These are phyloP conservation scores for Aspergillus sp. DNA, from an alignment of 2,329 filamentous ascomycete genomes.

Conservation along the genomic window DNA sequence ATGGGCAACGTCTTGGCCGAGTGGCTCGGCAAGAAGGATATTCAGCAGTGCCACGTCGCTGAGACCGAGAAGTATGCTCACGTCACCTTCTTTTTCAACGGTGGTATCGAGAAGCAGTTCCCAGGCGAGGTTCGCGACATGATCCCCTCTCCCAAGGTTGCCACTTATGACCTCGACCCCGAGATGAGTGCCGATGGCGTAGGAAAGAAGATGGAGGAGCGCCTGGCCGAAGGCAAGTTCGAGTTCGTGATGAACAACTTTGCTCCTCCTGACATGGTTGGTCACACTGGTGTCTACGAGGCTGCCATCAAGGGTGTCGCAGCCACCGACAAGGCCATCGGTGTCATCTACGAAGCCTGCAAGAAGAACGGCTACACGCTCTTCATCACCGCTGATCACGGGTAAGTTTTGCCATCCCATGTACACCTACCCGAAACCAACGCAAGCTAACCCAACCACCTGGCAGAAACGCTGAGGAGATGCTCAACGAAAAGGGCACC, in stretches of 20 bases:
- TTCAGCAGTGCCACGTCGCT: slow-evolving; percentile 93
- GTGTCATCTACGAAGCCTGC: slow-evolving; percentile 87
- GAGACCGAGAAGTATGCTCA: slow-evolving; percentile 99
- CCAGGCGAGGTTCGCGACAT: slow-evolving; percentile 88
- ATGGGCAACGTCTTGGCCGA: slow-evolving; percentile 99
- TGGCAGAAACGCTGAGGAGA: slow-evolving; percentile 86
- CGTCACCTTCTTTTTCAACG: slow-evolving; percentile 99
- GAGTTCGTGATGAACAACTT: slow-evolving; percentile 99
- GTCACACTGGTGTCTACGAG: slow-evolving; percentile 96
- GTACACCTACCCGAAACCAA: background rate
- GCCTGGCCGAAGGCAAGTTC: slow-evolving; percentile 79
- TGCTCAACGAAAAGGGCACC: slow-evolving; percentile 93
- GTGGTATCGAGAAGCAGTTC: slow-evolving; percentile 95
- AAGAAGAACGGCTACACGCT: slow-evolving; percentile 90
- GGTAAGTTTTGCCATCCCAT: slow-evolving; percentile 49
- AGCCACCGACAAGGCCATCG: slow-evolving; percentile 91
- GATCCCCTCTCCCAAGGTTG: slow-evolving; percentile 90
- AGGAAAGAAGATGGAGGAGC: slow-evolving; percentile 84
- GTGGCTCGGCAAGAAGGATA: slow-evolving; percentile 84
- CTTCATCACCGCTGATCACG: slow-evolving; percentile 95
- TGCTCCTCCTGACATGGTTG: slow-evolving; percentile 98
- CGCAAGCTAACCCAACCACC: slow-evolving; percentile 7
- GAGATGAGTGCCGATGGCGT: slow-evolving; percentile 94
- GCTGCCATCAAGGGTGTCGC: slow-evolving; percentile 82
- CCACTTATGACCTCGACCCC: slow-evolving; percentile 92